phyloP scores from a whole-genome alignment of 106 monocot species.

The Xerophyta viscosa region DNA sequence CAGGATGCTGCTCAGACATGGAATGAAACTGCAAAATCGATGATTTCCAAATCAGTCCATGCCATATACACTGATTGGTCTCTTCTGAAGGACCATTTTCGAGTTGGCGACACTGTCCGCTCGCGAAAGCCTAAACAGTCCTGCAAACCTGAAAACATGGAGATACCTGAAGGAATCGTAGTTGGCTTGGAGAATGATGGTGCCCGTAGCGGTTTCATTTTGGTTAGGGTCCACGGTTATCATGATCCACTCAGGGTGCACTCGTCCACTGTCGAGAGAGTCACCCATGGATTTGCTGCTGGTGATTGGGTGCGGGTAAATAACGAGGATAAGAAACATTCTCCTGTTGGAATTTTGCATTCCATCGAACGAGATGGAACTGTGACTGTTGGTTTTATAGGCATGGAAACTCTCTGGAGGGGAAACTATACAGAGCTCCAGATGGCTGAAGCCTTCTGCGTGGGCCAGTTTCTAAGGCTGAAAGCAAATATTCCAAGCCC shows the following conservation, averaged over 20 bases:
- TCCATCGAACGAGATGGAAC: constrained; percentile 55
- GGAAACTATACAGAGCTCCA: constrained; percentile 61
- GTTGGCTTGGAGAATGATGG: constrained; percentile 53
- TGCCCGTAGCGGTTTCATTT: constrained; percentile 25
- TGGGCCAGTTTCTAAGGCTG: constrained; percentile 68
- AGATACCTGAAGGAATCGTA: constrained; percentile 71
- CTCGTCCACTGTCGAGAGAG: constrained; percentile 55
- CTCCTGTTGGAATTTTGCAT: constrained; percentile 73
- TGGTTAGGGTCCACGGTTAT: constrained; percentile 68
- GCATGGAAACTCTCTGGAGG: constrained; percentile 55
- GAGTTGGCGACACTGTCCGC: constrained; percentile 78
- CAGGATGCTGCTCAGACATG: constrained; percentile 17
- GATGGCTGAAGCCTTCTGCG: constrained; percentile 58
- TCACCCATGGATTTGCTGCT: constrained; percentile 56
- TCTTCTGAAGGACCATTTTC: constrained; percentile 54
- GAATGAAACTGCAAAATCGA: constrained; percentile 7
- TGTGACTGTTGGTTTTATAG: constrained; percentile 55
- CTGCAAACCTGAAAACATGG: constrained; percentile 53
- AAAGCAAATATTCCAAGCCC: constrained; percentile 36
- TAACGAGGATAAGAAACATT: constrained; percentile 24
- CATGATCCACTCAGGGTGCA: constrained; percentile 65
- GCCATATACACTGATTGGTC: constrained; percentile 51
- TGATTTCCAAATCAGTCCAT: constrained; percentile 9
- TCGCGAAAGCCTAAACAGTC: constrained; percentile 65
- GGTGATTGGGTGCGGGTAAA: constrained; percentile 79